These are phyloP conservation scores for Chloromonas sp. DNA, from an alignment of 163 green algal species.

Conservation along the genomic window DNA sequence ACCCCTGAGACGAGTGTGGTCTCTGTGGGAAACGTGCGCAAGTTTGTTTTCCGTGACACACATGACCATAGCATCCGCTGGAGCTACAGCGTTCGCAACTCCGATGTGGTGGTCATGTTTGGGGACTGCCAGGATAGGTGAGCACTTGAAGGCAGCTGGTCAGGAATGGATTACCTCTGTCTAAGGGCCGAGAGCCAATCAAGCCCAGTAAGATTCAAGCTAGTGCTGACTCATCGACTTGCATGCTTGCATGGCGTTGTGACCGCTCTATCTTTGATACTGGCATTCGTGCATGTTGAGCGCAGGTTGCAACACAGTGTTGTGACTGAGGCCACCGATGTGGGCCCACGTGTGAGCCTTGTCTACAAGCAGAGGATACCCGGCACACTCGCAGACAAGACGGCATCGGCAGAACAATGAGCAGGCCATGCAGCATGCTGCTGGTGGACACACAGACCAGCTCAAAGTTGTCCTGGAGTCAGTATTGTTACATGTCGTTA, in stretches of 20 bases:
- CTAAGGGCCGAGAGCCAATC: background rate
- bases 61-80: conserved; percentile 3
- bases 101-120: conserved; percentile 45
- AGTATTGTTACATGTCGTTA: too few species aligned
- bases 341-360: background rate
- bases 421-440: too few species aligned
- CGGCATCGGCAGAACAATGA: background rate
- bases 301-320: background rate
- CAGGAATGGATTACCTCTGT: background rate
- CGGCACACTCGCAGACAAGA: background rate
- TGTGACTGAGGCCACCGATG: background rate
- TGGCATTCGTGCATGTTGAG: too few species aligned
- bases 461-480: too few species aligned
- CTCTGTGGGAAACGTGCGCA: conserved; percentile 5
- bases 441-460: too few species aligned
- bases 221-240: background rate
- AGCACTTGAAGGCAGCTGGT: background rate
- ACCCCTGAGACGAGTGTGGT: conserved; percentile 16
- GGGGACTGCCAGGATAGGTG: conserved; percentile 20
- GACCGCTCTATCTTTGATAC: too few species aligned
- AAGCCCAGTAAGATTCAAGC: background rate
- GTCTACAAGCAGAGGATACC: background rate
- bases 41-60: conserved; percentile 38
- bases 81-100: conserved; percentile 26
- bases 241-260: background rate